Percentiles rank a stretch among this genome's conserved stretches.
phyloP scores from a whole-genome alignment of 371 early-diverging fungal species.

The Mucor indicus region DNA sequence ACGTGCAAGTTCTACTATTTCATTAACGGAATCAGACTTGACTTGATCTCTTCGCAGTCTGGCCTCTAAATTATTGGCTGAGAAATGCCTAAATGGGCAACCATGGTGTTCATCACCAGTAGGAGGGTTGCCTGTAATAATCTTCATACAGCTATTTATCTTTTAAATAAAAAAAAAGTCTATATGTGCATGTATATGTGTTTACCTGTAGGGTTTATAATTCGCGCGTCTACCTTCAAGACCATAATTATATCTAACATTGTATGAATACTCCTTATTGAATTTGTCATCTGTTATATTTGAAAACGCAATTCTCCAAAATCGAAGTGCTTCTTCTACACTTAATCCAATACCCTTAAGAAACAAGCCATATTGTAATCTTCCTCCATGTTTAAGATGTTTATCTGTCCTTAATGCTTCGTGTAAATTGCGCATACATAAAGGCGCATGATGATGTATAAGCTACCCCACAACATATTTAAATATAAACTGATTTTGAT shows the following conservation, averaged over 20 bases:
- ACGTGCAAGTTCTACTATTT: slow-evolving; percentile 66
- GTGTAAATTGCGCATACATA: slow-evolving; percentile 90
- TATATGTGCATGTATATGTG: not conserved
- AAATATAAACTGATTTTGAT: not conserved
- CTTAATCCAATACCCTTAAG: slow-evolving; percentile 92
- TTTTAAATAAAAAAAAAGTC: not conserved
- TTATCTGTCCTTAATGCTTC: slow-evolving; percentile 62
- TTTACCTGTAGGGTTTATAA: slow-evolving; percentile 85
- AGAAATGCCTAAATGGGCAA: slow-evolving; percentile 93
- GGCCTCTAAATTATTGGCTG: slow-evolving; percentile 57
- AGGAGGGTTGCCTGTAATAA: slow-evolving; percentile 80
- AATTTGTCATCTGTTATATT: slow-evolving; percentile 87
- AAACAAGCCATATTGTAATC: slow-evolving; percentile 93
- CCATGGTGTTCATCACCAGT: slow-evolving; percentile 88
- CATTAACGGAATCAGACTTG: slow-evolving; percentile 52
- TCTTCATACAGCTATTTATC: slow-evolving; percentile 72
- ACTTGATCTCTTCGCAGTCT: slow-evolving; percentile 50
- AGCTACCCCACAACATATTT: slow-evolving; percentile 27
- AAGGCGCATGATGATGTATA: slow-evolving; percentile 74
- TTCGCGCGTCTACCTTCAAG: slow-evolving; percentile 93
- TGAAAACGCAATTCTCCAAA: slow-evolving; percentile 84
- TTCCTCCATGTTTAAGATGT: slow-evolving; percentile 87
- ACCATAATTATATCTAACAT: slow-evolving; percentile 98
- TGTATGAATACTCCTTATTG: slow-evolving; percentile 92
- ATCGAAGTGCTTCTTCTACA: slow-evolving; percentile 88